Evolutionary conservation across 2,329 filamentous ascomycete species (phyloP).

Genomic region (Calonectria hongkongensis): DNA sequence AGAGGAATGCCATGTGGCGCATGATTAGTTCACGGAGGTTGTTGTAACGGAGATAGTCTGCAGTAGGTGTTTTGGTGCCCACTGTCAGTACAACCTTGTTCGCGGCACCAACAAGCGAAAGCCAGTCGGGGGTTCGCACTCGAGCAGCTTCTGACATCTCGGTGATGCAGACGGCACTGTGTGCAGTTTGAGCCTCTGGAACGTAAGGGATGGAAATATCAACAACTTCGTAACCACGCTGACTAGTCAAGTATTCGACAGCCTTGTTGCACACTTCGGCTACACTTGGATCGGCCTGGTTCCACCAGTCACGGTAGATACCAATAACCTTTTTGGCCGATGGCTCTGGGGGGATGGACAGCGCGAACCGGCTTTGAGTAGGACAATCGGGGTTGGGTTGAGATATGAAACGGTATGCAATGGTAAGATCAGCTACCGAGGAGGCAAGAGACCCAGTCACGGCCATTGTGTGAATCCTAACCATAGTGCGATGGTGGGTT

Average conservation of each 20-base stretch:
- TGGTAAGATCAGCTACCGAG: constrained; percentile 84
- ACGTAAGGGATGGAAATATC: constrained; percentile 80
- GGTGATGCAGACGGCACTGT: constrained; percentile 84
- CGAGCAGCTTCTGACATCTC: constrained; percentile 76
- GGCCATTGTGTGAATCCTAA: constrained; percentile 71
- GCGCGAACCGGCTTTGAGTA: constrained; percentile 77
- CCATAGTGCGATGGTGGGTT: constrained; percentile 81
- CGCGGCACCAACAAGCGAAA: constrained; percentile 75
- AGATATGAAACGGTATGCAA: constrained; percentile 88
- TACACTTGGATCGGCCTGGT: constrained; percentile 76
- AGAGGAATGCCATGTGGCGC: constrained; percentile 84
- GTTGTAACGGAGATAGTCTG: constrained; percentile 83
- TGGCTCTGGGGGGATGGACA: constrained; percentile 68
- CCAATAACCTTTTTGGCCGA: constrained; percentile 79
- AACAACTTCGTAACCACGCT: constrained; percentile 68
- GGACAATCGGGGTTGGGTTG: constrained; percentile 80
- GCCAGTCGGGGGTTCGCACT: constrained; percentile 66
- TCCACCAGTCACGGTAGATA: constrained; percentile 75
- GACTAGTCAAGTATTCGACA: constrained; percentile 73
- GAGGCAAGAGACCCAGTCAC: constrained; percentile 85
- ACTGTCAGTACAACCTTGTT: constrained; percentile 83
- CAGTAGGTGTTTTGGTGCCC: constrained; percentile 77
- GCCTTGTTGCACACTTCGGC: constrained; percentile 76
- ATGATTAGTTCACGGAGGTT: constrained; percentile 85
- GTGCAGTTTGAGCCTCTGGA: constrained; percentile 84